A percentile compares a stretch with the other conserved stretches of the same genome.
Evolutionary conservation across 805 yeast species (phyloP).

Genomic region (Yarrowia osloensis): DNA sequence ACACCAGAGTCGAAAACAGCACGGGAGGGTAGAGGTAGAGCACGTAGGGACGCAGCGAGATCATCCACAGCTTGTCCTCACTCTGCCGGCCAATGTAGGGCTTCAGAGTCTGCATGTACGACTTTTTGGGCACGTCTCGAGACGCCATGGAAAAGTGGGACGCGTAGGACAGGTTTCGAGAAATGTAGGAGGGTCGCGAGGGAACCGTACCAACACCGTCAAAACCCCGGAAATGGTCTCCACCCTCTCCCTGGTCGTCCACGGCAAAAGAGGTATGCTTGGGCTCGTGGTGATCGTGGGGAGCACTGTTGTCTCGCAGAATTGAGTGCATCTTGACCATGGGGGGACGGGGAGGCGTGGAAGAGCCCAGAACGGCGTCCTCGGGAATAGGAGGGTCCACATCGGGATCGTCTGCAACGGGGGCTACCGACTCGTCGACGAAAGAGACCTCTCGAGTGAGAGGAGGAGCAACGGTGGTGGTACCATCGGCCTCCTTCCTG

Average conservation of each 20-base stretch:
- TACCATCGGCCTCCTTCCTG: no score
- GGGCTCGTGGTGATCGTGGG: background rate
- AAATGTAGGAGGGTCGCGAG: background rate
- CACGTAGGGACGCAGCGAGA: constrained; percentile 56
- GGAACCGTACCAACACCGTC: background rate
- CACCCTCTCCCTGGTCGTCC: background rate
- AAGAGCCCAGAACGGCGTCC: background rate
- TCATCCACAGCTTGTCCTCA: constrained; percentile 56
- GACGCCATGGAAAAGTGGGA: background rate
- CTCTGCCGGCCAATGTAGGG: constrained; percentile 54
- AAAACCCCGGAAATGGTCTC: background rate
- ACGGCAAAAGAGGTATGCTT: constrained; percentile 18
- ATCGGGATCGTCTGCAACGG: background rate
- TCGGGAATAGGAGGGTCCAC: constrained; percentile 10
- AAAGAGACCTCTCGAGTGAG: constrained; percentile 3
- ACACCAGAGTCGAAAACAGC: constrained; percentile 53
- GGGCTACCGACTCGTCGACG: background rate
- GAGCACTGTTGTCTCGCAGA: background rate
- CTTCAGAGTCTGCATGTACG: constrained; percentile 45
- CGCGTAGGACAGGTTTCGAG: background rate
- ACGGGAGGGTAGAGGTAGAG: constrained; percentile 54
- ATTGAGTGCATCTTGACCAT: background rate
- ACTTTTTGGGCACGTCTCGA: constrained; percentile 32
- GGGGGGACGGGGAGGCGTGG: constrained; percentile 12
- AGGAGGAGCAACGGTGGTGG: background rate